Percentiles rank a stretch among this genome's conserved stretches.
phyloP scores from a whole-genome alignment of 2,329 filamentous ascomycete genomes.

The Cryoendolithus antarcticus region DNA sequence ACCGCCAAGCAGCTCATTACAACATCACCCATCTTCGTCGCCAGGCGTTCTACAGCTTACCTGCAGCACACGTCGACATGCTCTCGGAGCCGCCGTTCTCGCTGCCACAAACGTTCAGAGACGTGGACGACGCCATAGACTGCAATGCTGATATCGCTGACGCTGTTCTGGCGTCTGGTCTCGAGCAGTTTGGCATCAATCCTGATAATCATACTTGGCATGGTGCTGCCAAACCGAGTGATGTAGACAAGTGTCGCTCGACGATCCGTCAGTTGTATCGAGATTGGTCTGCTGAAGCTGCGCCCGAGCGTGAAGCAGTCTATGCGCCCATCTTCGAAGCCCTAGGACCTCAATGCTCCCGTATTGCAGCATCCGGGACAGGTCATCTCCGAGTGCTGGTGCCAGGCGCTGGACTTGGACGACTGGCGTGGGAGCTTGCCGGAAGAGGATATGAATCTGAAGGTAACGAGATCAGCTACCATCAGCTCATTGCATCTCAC shows the following conservation, averaged over 20 bases:
- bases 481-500: constrained; percentile 78
- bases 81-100: constrained; percentile 72
- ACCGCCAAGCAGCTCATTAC: constrained; percentile 72
- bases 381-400: constrained; percentile 52
- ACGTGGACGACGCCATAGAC: constrained; percentile 79
- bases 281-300: constrained; percentile 79
- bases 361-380: constrained; percentile 8
- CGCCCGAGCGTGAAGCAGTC: constrained; percentile 59
- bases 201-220: constrained; percentile 47
- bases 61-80: constrained; percentile 70
- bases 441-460: constrained; percentile 60
- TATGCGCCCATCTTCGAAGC: constrained; percentile 59
- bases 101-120: constrained; percentile 64
- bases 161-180: constrained; percentile 58
- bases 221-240: constrained; percentile 55
- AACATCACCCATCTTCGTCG: constrained; percentile 84
- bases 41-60: constrained; percentile 85
- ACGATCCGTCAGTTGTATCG: constrained; percentile 89
- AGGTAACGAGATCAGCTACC: constrained; percentile 91
- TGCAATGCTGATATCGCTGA: constrained; percentile 73
- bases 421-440: constrained; percentile 80
- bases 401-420: constrained; percentile 78
- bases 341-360: constrained; percentile 44
- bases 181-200: constrained; percentile 52
- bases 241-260: constrained; percentile 83